A percentile compares a stretch with the other conserved stretches of the same genome.
These are phyloP conservation scores for Ramalina intermedia DNA, from an alignment of 495 filamentous ascomycete species.

Conservation along the genomic window DNA sequence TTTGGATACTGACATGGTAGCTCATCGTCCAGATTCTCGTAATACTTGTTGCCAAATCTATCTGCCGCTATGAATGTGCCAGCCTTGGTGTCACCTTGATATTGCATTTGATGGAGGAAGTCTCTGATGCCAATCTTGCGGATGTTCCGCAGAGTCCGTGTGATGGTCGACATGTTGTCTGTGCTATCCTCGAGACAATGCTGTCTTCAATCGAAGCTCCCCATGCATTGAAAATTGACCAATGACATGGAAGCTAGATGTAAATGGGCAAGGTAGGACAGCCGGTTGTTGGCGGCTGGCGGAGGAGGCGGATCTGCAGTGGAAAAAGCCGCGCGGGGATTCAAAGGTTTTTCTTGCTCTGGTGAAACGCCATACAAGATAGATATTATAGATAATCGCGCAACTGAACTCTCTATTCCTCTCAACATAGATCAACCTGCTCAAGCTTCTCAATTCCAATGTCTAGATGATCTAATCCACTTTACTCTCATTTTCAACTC, in stretches of 20 bases:
- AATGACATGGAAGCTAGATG: not conserved
- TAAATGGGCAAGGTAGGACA: too few relatives aligned
- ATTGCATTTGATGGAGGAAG: conserved; percentile 72
- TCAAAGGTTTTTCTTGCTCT: too few relatives aligned
- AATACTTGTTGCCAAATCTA: conserved; percentile 93
- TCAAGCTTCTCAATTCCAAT: not conserved
- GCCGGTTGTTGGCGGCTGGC: too few relatives aligned
- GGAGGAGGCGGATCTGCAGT: too few relatives aligned
- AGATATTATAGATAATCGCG: too few relatives aligned
- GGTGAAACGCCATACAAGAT: too few relatives aligned
- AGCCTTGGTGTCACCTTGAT: conserved; percentile 86
- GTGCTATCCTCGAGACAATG: not conserved
- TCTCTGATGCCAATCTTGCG: conserved; percentile 81
- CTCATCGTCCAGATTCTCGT: conserved; percentile 83
- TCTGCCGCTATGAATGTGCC: conserved; percentile 77
- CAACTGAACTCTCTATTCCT: too few relatives aligned
- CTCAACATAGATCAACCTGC: not conserved
- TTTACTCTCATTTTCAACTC: not conserved
- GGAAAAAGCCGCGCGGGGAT: too few relatives aligned
- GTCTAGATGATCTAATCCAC: not conserved
- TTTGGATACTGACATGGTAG: conserved; percentile 55
- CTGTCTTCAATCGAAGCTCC: not conserved
- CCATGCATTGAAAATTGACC: not conserved
- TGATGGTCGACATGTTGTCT: conserved; percentile 74
- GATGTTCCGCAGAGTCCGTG: conserved; percentile 74